A percentile compares a stretch with the other conserved stretches of the same genome.
phyloP scores from a whole-genome alignment of 805 yeast genomes.

The Blastobotrys parvus region DNA sequence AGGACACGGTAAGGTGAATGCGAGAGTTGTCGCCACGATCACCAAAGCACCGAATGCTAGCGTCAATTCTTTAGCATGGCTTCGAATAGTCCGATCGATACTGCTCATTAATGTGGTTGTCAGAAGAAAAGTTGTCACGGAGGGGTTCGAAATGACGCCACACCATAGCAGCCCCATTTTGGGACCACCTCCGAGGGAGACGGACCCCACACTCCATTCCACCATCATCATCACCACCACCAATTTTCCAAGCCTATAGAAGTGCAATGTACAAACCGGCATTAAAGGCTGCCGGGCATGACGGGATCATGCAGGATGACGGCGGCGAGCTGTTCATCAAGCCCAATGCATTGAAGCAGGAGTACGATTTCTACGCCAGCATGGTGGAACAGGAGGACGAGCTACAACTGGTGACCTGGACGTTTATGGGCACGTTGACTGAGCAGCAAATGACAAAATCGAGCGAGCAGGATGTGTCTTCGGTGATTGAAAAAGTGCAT shows the following conservation, averaged over 20 bases:
- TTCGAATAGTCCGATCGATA: neutral
- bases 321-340: slow-evolving; percentile 69
- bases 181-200: too few species aligned
- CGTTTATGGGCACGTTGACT: slow-evolving; percentile 49
- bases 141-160: too few species aligned
- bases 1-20: too few species aligned
- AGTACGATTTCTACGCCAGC: slow-evolving; percentile 62
- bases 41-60: slow-evolving; percentile 22
- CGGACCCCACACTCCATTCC: too few species aligned
- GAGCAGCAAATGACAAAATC: slow-evolving; percentile 23
- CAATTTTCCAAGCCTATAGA: too few species aligned
- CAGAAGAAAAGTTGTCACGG: too few species aligned
- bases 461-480: slow-evolving; percentile 17
- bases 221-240: too few species aligned
- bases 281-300: slow-evolving; percentile 91
- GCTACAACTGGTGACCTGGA: slow-evolving; percentile 39
- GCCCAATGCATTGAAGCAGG: slow-evolving; percentile 47
- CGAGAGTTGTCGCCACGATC: slow-evolving; percentile 19
- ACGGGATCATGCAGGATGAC: slow-evolving; percentile 56
- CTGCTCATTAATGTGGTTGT: neutral
- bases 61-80: slow-evolving; percentile 14
- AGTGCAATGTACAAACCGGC: slow-evolving; percentile 2
- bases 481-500: slow-evolving; percentile 1
- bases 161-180: too few species aligned
- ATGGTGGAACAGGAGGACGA: slow-evolving; percentile 16